Evolutionary conservation across 306 rosid genomes (phyloP).

Genomic region (Fragaria iinumae): DNA sequence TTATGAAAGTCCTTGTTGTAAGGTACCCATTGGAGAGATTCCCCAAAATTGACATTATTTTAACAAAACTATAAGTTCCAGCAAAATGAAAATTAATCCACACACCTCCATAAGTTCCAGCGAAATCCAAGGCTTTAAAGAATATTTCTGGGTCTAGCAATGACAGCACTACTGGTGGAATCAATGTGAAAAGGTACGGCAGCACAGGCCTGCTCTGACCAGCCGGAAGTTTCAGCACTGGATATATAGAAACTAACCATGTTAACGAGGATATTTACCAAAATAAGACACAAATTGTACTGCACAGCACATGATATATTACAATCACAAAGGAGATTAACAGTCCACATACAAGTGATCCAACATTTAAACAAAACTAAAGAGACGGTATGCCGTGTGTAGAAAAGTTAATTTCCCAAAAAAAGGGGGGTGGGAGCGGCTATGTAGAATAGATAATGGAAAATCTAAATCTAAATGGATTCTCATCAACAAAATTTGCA

Average conservation of each 20-base stretch:
- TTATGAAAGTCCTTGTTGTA: too few species aligned
- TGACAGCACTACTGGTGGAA: slow-evolving; percentile 62
- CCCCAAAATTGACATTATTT: neutral
- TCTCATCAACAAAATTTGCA: neutral
- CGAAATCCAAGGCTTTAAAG: slow-evolving; percentile 68
- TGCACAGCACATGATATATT: neutral
- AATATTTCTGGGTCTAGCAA: slow-evolving; percentile 68
- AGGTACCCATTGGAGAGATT: too few species aligned
- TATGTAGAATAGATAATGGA: neutral
- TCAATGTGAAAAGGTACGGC: slow-evolving; percentile 51
- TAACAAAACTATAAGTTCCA: neutral
- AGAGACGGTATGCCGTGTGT: neutral
- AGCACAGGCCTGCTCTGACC: slow-evolving; percentile 55
- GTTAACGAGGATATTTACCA: neutral
- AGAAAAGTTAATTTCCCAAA: neutral
- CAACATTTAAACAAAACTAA: neutral
- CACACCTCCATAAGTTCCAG: slow-evolving; percentile 82
- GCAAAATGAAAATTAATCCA: neutral
- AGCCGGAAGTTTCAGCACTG: slow-evolving; percentile 64
- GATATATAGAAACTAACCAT: slow-evolving; percentile 17
- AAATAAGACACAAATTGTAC: neutral
- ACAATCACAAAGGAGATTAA: neutral
- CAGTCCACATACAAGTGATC: neutral
- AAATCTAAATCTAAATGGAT: neutral
- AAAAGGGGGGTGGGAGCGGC: too few species aligned